Evolutionary conservation across 768 basidiomycete species (phyloP).

Genomic region (Rhodotorula toruloides): DNA sequence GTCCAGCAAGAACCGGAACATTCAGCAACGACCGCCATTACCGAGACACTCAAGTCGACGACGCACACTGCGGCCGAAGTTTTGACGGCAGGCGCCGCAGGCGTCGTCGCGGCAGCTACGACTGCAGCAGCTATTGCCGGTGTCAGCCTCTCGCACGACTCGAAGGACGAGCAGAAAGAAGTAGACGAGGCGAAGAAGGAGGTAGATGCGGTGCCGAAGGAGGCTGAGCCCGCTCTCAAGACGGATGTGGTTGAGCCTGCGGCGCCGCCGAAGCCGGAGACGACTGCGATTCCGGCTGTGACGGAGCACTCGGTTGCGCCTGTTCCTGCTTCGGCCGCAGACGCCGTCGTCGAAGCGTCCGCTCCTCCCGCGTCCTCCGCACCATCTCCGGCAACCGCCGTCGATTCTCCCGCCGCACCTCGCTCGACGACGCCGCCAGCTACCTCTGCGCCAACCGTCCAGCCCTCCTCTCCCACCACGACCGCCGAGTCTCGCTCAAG

Average conservation of each 20-base stretch:
- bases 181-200: background rate
- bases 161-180: background rate
- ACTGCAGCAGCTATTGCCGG: background rate
- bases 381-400: too few species aligned
- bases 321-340: background rate
- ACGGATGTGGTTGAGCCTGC: background rate
- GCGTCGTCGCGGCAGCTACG: background rate
- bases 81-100: background rate
- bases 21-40: background rate
- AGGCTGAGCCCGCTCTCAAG: background rate
- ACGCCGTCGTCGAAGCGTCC: background rate
- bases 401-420: too few species aligned
- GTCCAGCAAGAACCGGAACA: too few species aligned
- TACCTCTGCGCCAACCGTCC: background rate
- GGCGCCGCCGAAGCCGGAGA: background rate
- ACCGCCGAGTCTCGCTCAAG: slow-evolving; percentile 17
- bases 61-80: background rate
- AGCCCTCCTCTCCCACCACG: slow-evolving; percentile 6
- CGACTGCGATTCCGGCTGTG: background rate
- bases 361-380: too few species aligned
- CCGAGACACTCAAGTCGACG: background rate
- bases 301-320: too few species aligned
- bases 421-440: background rate
- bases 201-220: background rate
- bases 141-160: background rate